A percentile compares a stretch with the other conserved stretches of the same genome.
Evolutionary conservation across 2,329 filamentous ascomycete species (phyloP).

Genomic region (Sporothrix humicola): DNA sequence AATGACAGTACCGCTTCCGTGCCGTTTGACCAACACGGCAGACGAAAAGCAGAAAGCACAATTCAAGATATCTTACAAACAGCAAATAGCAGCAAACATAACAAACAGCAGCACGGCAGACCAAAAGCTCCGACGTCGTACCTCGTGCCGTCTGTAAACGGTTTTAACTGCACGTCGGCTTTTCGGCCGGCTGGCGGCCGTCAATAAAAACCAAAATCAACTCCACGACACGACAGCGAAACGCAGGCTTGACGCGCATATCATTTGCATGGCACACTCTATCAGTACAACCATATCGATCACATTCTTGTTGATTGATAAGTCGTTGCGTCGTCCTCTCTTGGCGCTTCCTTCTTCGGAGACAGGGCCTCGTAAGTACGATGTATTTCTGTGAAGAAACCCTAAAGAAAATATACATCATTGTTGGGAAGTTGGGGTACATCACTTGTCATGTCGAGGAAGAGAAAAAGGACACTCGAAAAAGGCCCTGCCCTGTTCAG

Average conservation of each 20-base stretch:
- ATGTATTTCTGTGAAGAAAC: background rate
- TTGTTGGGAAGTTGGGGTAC: background rate
- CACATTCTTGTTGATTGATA: background rate
- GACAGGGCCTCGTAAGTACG: conserved; percentile 18
- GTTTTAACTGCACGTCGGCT: background rate
- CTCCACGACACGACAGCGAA: conserved; percentile 4
- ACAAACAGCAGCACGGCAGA: background rate
- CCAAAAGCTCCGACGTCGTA: conserved; percentile 22
- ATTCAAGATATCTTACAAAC: background rate
- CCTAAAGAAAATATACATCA: too few species aligned
- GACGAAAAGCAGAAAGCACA: too few species aligned
- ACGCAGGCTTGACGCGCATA: background rate
- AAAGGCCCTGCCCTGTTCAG: background rate
- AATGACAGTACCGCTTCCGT: background rate
- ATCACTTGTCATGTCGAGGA: background rate
- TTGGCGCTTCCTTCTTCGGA: background rate
- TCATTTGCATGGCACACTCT: too few species aligned
- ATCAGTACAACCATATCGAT: conserved; percentile 1
- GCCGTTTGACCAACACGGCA: background rate
- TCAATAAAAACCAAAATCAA: background rate
- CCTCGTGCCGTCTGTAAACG: background rate
- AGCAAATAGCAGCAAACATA: too few species aligned
- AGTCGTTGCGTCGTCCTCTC: background rate
- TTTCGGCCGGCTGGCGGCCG: background rate
- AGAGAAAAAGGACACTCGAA: too few species aligned